A percentile compares a stretch with the other conserved stretches of the same genome.
Evolutionary conservation across 2,329 filamentous ascomycete species (phyloP).

Genomic region (Furcasterigmium sp.): DNA sequence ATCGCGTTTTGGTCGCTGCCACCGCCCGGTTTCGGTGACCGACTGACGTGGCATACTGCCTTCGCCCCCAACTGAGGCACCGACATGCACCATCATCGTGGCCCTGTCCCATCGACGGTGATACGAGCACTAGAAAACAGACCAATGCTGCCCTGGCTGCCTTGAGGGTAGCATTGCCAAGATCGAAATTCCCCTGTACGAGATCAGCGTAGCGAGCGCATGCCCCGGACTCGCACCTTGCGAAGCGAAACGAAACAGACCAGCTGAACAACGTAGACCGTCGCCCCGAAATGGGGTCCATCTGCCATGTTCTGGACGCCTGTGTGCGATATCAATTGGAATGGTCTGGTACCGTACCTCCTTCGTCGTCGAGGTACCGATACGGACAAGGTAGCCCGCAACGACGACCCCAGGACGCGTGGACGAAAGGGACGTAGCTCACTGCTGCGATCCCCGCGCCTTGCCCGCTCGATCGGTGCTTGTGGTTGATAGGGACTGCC

Average conservation of each 20-base stretch:
- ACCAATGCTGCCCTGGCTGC: too few species aligned
- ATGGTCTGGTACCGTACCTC: too few species aligned
- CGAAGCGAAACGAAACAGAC: background rate
- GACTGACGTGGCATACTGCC: conserved; percentile 1
- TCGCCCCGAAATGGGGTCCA: too few species aligned
- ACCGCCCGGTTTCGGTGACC: background rate
- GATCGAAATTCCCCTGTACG: background rate
- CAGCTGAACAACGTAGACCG: too few species aligned
- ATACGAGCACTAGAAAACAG: too few species aligned
- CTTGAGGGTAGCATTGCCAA: background rate
- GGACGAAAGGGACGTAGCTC: background rate
- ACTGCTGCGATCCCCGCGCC: background rate
- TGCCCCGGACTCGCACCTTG: background rate
- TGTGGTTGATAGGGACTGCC: background rate
- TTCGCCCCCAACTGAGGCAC: too few species aligned
- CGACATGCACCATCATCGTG: too few species aligned
- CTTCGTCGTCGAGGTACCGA: background rate
- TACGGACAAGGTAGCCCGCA: background rate
- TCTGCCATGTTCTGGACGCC: too few species aligned
- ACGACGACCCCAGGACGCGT: background rate
- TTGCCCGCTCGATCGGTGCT: background rate
- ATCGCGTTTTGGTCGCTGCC: background rate
- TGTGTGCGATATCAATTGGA: too few species aligned
- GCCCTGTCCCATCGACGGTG: too few species aligned
- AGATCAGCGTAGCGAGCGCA: background rate